Conservation (phyloP, 2,329 filamentous ascomycete species). For the Ophiocordyceps camponoti-floridani region DNA sequence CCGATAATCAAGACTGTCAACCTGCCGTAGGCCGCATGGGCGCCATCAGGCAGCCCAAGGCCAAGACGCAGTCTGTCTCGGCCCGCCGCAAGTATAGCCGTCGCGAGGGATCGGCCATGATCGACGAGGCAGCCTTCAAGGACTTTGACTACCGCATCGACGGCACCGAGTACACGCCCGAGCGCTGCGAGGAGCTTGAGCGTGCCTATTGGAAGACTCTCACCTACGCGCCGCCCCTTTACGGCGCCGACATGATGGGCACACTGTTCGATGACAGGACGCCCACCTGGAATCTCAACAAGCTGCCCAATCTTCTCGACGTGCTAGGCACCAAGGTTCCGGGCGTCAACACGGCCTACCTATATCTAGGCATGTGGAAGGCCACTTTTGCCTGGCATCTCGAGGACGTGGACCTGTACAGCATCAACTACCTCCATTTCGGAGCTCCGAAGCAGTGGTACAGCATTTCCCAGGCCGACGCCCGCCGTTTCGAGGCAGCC, state of each 20-base stretch:
- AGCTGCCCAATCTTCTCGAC: slow-evolving; percentile 82
- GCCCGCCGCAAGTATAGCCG: slow-evolving; percentile 76
- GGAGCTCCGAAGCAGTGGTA: slow-evolving; percentile 99
- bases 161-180: slow-evolving; percentile 72
- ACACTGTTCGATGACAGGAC: slow-evolving; percentile 81
- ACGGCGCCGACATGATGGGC: slow-evolving; percentile 90
- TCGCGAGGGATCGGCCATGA: slow-evolving; percentile 55
- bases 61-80: slow-evolving; percentile 58
- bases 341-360: slow-evolving; percentile 92
- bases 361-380: slow-evolving; percentile 99
- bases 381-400: slow-evolving; percentile 98
- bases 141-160: slow-evolving; percentile 83
- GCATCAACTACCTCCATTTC: slow-evolving; percentile 98
- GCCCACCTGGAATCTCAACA: slow-evolving; percentile 83
- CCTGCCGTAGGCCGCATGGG: slow-evolving; percentile 27
- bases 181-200: slow-evolving; percentile 88
- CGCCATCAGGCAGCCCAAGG: slow-evolving; percentile 29
- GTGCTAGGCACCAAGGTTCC: slow-evolving; percentile 90
- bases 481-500: slow-evolving; percentile 76
- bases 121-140: slow-evolving; percentile 83
- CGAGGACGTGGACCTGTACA: slow-evolving; percentile 96
- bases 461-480: slow-evolving; percentile 92
- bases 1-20: slow-evolving; percentile 17
- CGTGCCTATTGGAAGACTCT: slow-evolving; percentile 94
- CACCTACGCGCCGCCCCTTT: slow-evolving; percentile 86